These are phyloP conservation scores for Lepidopterella palustris DNA, from an alignment of 495 filamentous ascomycete genomes.

Conservation along the genomic window DNA sequence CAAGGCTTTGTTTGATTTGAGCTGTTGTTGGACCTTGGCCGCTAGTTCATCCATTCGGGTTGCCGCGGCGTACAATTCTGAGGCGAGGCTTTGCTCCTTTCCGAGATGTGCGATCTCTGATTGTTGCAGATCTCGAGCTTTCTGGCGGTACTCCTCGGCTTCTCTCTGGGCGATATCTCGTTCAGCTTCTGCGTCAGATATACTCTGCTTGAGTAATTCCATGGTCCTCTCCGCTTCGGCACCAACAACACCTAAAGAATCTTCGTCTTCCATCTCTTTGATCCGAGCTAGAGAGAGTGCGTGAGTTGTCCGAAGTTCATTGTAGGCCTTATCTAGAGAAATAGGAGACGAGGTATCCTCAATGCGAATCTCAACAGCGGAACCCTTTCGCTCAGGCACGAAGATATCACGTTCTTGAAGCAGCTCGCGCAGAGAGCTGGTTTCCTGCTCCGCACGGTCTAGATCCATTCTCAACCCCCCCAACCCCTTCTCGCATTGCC, in stretches of 20 bases:
- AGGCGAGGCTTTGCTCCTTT: constrained; percentile 55
- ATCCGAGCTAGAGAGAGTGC: constrained; percentile 49
- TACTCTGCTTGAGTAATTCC: constrained; percentile 54
- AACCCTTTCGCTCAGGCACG: constrained; percentile 44
- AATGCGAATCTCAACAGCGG: constrained; percentile 5
- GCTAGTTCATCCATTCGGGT: constrained; percentile 72
- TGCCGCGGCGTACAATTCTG: constrained; percentile 62
- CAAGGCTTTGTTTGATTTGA: constrained; percentile 66
- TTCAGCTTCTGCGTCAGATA: constrained; percentile 63
- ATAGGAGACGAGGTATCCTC: constrained; percentile 49
- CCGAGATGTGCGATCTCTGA: constrained; percentile 56
- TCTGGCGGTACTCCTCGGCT: constrained; percentile 51
- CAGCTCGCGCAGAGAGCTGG: constrained; percentile 66
- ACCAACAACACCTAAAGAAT: constrained; percentile 27
- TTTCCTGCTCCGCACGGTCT: constrained; percentile 91
- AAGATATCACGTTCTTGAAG: constrained; percentile 83
- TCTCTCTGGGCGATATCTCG: constrained; percentile 61
- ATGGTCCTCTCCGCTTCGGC: constrained; percentile 53
- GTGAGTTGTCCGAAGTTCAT: constrained; percentile 63
- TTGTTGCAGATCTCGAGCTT: constrained; percentile 56
- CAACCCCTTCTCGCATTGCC: constrained; percentile 90
- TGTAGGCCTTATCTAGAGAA: constrained; percentile 71
- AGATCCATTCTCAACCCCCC: constrained; percentile 94
- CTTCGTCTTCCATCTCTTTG: constrained; percentile 46
- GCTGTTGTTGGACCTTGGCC: constrained; percentile 65